A percentile compares a stretch with the other conserved stretches of the same genome.
phyloP scores from a whole-genome alignment of 2,329 filamentous ascomycete genomes.

The Cytospora schulzeri region DNA sequence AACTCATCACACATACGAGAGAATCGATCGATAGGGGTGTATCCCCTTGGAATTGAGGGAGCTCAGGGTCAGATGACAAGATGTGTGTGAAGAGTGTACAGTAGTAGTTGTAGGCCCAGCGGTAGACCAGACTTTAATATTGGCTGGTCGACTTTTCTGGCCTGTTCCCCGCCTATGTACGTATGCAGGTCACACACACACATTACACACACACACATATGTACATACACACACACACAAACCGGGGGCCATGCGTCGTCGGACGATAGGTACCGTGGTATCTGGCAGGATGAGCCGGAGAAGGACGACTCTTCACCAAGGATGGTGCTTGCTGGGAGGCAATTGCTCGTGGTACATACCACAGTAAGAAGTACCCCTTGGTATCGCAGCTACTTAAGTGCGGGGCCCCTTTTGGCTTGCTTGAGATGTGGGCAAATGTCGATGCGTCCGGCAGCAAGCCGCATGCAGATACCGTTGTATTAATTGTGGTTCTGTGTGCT shows the following conservation, averaged over 20 bases:
- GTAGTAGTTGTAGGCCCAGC: conserved; percentile 43
- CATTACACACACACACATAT: conserved; percentile 35
- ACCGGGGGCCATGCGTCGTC: conserved; percentile 22
- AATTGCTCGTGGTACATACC: not conserved
- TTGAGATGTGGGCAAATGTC: conserved; percentile 16
- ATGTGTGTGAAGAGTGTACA: conserved; percentile 34
- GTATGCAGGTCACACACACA: conserved; percentile 41
- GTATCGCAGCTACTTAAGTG: not conserved
- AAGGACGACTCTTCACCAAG: not conserved
- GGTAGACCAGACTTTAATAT: conserved; percentile 55
- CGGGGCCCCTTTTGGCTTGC: not conserved
- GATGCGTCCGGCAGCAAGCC: conserved; percentile 23
- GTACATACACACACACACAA: conserved; percentile 35
- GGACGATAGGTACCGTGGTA: conserved; percentile 13
- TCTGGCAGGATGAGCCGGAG: not conserved
- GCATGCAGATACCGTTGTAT: conserved; percentile 23
- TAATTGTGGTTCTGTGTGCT: conserved; percentile 1
- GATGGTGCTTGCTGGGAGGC: not conserved
- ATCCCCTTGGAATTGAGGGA: conserved; percentile 3
- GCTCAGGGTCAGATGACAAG: conserved; percentile 22
- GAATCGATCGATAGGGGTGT: conserved; percentile 19
- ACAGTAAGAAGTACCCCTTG: not conserved
- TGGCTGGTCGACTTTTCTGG: conserved; percentile 48
- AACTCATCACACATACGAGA: conserved; percentile 29
- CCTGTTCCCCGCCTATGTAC: conserved; percentile 44